A percentile compares a stretch with the other conserved stretches of the same genome.
phyloP scores from a whole-genome alignment of 2,329 filamentous ascomycete genomes.

The Exophiala sideris region DNA sequence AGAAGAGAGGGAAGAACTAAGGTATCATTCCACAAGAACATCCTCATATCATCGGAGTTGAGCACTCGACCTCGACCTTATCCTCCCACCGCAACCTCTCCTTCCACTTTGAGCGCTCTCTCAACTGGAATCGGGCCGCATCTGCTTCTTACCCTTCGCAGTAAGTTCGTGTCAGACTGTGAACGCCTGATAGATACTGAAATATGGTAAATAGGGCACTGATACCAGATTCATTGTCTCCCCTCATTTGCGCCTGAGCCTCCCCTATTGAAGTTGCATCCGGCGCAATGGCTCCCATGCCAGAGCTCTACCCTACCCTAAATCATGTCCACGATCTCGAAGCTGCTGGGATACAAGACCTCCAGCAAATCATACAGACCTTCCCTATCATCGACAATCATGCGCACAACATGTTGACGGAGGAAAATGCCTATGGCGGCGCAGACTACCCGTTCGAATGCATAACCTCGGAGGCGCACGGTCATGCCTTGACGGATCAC shows the following conservation, averaged over 20 bases:
- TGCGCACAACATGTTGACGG: conserved; percentile 44
- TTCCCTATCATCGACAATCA: conserved; percentile 49
- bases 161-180: neutral
- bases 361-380: conserved; percentile 36
- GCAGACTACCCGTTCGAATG: conserved; percentile 51
- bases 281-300: conserved; percentile 19
- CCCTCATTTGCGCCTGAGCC: neutral
- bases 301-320: conserved; percentile 34
- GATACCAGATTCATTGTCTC: neutral
- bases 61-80: neutral
- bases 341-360: conserved; percentile 29
- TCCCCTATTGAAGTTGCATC: conserved; percentile 53
- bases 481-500: conserved; percentile 59
- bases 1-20: neutral
- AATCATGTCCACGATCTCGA: conserved; percentile 24
- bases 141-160: neutral
- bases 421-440: conserved; percentile 31
- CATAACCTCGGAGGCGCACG: conserved; percentile 70
- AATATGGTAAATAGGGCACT: neutral
- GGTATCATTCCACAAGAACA: neutral
- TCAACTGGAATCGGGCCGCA: neutral
- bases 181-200: neutral
- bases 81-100: neutral
- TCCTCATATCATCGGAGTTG: neutral
- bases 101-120: neutral